phyloP scores from a whole-genome alignment of 2,329 filamentous ascomycete species.

The Fusarium miscanthi region DNA sequence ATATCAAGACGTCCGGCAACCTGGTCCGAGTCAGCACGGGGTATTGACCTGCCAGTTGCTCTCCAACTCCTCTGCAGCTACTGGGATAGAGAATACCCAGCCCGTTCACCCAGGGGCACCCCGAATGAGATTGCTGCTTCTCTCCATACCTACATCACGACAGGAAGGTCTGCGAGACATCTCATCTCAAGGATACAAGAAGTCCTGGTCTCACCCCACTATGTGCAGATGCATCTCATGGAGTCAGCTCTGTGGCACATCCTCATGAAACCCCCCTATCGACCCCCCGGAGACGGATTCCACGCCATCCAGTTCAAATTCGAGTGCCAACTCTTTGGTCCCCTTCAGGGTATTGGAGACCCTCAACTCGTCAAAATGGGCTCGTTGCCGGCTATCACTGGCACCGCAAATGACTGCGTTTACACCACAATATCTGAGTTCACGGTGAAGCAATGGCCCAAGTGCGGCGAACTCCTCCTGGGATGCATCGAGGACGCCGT shows the following conservation, averaged over 20 bases:
- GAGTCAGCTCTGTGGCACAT: slow-evolving; percentile 54
- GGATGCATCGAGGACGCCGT: slow-evolving; percentile 50
- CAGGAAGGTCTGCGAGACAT: slow-evolving; percentile 44
- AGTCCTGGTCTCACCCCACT: slow-evolving; percentile 49
- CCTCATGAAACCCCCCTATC: slow-evolving; percentile 46
- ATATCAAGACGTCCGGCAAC: slow-evolving; percentile 48
- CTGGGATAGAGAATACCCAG: slow-evolving; percentile 51
- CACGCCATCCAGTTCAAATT: slow-evolving; percentile 52
- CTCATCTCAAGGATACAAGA: slow-evolving; percentile 48
- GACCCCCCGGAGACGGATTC: slow-evolving; percentile 50
- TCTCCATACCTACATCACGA: slow-evolving; percentile 46
- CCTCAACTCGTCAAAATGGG: slow-evolving; percentile 46
- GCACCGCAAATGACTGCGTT: slow-evolving; percentile 49
- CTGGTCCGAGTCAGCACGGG: slow-evolving; percentile 49
- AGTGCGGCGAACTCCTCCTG: slow-evolving; percentile 47
- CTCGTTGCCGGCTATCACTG: slow-evolving; percentile 49
- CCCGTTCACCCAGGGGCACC: slow-evolving; percentile 48
- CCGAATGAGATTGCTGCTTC: slow-evolving; percentile 51
- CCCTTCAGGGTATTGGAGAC: slow-evolving; percentile 45
- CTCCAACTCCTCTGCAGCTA: slow-evolving; percentile 52
- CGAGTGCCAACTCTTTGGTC: slow-evolving; percentile 49
- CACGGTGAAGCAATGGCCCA: slow-evolving; percentile 48
- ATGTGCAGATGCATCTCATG: slow-evolving; percentile 53
- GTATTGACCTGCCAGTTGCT: slow-evolving; percentile 50
- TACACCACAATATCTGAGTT: slow-evolving; percentile 51